These are phyloP conservation scores for Eimeria acervulina DNA, from an alignment of 169 alveolate species.

Conservation along the genomic window DNA sequence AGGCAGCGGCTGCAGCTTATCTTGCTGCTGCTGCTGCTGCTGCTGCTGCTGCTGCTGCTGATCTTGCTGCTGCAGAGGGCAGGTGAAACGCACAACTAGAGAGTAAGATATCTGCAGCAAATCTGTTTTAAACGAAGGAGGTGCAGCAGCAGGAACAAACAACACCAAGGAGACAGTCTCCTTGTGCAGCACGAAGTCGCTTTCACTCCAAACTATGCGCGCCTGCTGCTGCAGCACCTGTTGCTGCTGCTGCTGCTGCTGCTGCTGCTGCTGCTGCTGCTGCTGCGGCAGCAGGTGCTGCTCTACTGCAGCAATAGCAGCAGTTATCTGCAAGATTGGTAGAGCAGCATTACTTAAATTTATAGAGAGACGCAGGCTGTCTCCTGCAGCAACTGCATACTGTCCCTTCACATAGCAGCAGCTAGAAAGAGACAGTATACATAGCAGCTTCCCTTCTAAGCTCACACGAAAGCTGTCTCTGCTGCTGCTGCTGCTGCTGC, in stretches of 20 bases:
- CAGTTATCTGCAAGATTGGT: background rate
- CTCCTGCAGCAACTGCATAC: slow-evolving; percentile 21
- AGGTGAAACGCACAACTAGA: background rate
- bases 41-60: slow-evolving; percentile 28
- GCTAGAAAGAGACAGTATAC: background rate
- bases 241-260: slow-evolving; percentile 56
- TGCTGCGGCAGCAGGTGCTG: background rate
- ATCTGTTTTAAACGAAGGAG: background rate
- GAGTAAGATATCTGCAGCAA: slow-evolving; percentile 22
- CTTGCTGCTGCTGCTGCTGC: slow-evolving; percentile 28
- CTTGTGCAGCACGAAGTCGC: slow-evolving; percentile 10
- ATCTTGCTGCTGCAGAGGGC: slow-evolving; percentile 21
- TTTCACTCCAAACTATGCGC: slow-evolving; percentile 12
- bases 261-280: slow-evolving; percentile 28
- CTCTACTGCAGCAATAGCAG: slow-evolving; percentile 8
- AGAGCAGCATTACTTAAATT: background rate
- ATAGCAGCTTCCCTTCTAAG: background rate
- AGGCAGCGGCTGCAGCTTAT: slow-evolving; percentile 47
- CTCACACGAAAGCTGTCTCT: slow-evolving; percentile 7
- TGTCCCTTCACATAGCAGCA: background rate
- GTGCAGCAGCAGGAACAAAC: slow-evolving; percentile 1
- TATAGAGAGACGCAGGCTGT: background rate
- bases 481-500: slow-evolving; percentile 25
- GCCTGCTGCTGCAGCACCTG: slow-evolving; percentile 57
- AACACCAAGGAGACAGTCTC: slow-evolving; percentile 3